Evolutionary conservation across 1,284 basidiomycete species (phyloP), one percentile per base, ranked within the genome.

Genomic region (Apiotrichum veenhuisii): DNA sequence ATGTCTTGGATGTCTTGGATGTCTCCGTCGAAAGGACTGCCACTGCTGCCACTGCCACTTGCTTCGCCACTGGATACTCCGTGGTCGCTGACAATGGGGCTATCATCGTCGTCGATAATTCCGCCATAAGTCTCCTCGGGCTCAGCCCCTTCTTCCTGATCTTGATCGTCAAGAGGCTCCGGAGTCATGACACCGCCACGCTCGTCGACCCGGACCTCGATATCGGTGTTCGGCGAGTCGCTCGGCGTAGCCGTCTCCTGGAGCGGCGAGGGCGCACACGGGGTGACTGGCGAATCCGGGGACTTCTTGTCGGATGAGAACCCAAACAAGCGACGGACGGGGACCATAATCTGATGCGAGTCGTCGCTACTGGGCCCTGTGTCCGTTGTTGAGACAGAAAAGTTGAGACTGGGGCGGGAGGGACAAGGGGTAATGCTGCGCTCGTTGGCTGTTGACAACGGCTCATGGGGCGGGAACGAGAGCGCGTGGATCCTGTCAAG

Each of bases 401-500:
- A 46, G 38, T 51, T 47, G 40, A 57, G 55, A 18, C 50, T 52
- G 0, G 55, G 55, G 14, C 55, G 50, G 18, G 55, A 57, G 15
- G 51, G 34, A 18, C 44, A 30, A 23, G 52, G 43, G 5, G 43
- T 53, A 25, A 45, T 23, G 22, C 17, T 41, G 23, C 51, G 42
- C 43, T 52, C 51, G 9, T 30, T n/a, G 9, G 14, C 33, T 5
- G 9, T 12, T 15, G 38, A 17, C 18, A 23, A 10, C 26, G 18
- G 37, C 26, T 46, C 33, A 20, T 43, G 46, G 30, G 51, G 27
- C 15, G 46, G 58, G 37, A 38, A 55, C 5, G 58, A 38, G 7
- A 61, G 55, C 11, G 25, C 36, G 34, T 61, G 59, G 34, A 61
- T 47, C 2, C 45, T 46, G 50, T 52, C 52, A 1, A 61, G 36